Evolutionary conservation across 768 basidiomycete genomes (phyloP), one percentile per base, ranked within the genome.

Genomic region (Mycena vitilis): DNA sequence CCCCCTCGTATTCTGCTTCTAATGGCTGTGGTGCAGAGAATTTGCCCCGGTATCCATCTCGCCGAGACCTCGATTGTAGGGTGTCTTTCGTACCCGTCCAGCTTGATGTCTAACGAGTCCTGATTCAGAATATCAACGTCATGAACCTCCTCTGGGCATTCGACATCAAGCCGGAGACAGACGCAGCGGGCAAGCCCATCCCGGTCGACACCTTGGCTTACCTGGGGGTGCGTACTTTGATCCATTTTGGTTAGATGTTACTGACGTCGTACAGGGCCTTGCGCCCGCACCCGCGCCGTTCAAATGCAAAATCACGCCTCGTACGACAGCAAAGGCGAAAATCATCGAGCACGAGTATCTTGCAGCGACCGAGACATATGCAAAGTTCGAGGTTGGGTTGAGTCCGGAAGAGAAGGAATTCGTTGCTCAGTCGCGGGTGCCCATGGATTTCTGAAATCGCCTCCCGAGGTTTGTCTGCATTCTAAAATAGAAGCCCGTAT

Each of bases 91-190:
- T 13, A 20, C 20, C 18, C 20, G 7, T 15, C 6, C 44, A 18
- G 13, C 3, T 18, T 40, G 22, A 10, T 5, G 12, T 7, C 37
- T 57, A n/a, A 37, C n/a, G n/a, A 10, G 22, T 8, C 38, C 13
- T 15, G 15, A 18, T 12, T 57, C 56, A 57, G 56, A 57, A 57
- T 25, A 22, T 57, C 38, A 57, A 57, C 38, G 56, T 23, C 3
- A 57, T 57, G 56, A 57, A 57, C 40, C 37, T 57, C 1, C 37
- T 57, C 5, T 57, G 56, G 56, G 56, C 38, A 25, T 57, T 57
- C 40, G 56, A 57, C 40, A 42, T 57, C 56, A 40, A 57, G 6
- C 34, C 53, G 34, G 53, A 18, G 10, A 36, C 10, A 2, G 53
- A 37, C 53, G 36, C 20, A 18, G 30, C 15, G 7, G 53, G 36